These are phyloP conservation scores for Sporobolomyces roseus DNA, from an alignment of 768 basidiomycete species.

Conservation along the genomic window DNA sequence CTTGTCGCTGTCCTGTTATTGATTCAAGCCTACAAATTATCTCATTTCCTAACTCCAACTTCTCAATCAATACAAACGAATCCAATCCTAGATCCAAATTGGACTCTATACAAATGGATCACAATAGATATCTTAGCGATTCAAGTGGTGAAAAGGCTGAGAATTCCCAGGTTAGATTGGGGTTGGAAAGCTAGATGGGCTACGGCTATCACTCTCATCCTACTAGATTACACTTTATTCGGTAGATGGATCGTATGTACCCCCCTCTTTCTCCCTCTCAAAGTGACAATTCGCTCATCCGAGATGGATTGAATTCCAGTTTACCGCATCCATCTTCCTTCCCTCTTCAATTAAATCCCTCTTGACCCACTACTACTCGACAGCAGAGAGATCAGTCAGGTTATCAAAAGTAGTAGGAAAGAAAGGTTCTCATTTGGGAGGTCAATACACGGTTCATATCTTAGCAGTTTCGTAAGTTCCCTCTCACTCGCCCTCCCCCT, in stretches of 20 bases:
- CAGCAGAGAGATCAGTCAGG: slow-evolving; percentile 29
- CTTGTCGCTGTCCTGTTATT: slow-evolving; percentile 25
- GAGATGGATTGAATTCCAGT: slow-evolving; percentile 1
- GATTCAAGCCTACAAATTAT: slow-evolving; percentile 29
- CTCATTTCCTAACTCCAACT: slow-evolving; percentile 15
- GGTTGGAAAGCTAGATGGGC: slow-evolving; percentile 24
- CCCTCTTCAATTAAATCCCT: slow-evolving; percentile 27
- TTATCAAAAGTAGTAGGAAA: slow-evolving; percentile 18
- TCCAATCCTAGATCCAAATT: neutral
- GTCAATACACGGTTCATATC: slow-evolving; percentile 38
- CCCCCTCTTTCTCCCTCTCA: too few relatives aligned
- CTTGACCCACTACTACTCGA: slow-evolving; percentile 24
- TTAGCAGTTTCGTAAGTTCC: slow-evolving; percentile 36
- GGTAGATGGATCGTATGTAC: slow-evolving; percentile 33
- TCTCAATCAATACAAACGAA: too few relatives aligned
- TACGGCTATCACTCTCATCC: neutral
- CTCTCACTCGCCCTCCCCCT: neutral
- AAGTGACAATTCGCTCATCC: neutral
- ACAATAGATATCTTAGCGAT: slow-evolving; percentile 10
- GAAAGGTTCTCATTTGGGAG: slow-evolving; percentile 30
- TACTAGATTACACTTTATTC: slow-evolving; percentile 26
- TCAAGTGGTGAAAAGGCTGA: slow-evolving; percentile 4
- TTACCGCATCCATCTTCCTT: slow-evolving; percentile 24
- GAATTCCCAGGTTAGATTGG: slow-evolving; percentile 31
- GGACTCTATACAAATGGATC: slow-evolving; percentile 23